These are phyloP conservation scores for Candida gorgasii DNA, from an alignment of 805 yeast species.

Conservation along the genomic window DNA sequence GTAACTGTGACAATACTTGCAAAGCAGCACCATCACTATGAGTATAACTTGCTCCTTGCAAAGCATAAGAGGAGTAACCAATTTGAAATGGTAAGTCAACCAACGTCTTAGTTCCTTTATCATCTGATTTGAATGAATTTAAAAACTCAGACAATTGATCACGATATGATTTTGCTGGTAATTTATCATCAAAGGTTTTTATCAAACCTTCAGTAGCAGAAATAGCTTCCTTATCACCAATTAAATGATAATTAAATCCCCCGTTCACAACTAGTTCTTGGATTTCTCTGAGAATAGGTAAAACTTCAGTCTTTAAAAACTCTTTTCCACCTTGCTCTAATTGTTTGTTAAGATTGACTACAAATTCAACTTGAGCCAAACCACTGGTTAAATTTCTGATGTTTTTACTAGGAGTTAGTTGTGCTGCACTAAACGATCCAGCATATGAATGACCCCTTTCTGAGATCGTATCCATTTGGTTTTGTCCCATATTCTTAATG, in stretches of 20 bases:
- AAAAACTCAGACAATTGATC: conserved; percentile 20
- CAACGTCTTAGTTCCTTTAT: conserved; percentile 36
- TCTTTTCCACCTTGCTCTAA: conserved; percentile 43
- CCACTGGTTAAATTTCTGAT: conserved; percentile 70
- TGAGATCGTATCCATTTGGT: conserved; percentile 75
- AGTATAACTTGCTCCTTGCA: conserved; percentile 65
- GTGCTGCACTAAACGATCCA: conserved; percentile 61
- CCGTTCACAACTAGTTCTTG: conserved; percentile 45
- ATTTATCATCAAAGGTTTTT: conserved; percentile 30
- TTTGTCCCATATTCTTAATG: conserved; percentile 72
- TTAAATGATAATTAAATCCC: conserved; percentile 52
- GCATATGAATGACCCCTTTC: conserved; percentile 90
- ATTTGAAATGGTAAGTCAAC: conserved; percentile 86
- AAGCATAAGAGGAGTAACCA: conserved; percentile 71
- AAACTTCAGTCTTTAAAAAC: conserved; percentile 45
- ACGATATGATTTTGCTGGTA: background rate
- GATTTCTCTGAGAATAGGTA: conserved; percentile 63
- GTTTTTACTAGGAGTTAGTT: conserved; percentile 58
- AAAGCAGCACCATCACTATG: conserved; percentile 80
- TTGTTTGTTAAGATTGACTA: conserved; percentile 56
- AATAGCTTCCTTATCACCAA: conserved; percentile 53
- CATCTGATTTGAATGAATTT: conserved; percentile 16
- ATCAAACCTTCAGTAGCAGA: conserved; percentile 36
- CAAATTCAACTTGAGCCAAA: conserved; percentile 71
- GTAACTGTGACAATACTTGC: conserved; percentile 75